A percentile compares a stretch with the other conserved stretches of the same genome.
These are phyloP conservation scores for Nadsonia starkeyi-henricii DNA, from an alignment of 1,139 yeast species.

Conservation along the genomic window DNA sequence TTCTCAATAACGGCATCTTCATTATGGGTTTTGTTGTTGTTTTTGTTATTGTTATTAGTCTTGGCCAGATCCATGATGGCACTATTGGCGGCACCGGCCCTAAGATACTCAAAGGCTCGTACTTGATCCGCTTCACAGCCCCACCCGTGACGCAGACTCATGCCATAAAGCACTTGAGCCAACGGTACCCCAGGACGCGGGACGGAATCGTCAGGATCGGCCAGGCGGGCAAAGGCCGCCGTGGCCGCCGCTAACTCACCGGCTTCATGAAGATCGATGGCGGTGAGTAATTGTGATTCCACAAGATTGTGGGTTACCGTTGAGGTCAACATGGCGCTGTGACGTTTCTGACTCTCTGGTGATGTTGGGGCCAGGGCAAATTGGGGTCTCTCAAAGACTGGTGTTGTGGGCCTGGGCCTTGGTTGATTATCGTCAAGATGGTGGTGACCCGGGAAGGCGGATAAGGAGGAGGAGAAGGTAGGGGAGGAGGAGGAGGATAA, in stretches of 20 bases:
- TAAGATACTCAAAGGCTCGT: constrained; percentile 17
- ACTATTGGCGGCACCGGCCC: constrained; percentile 18
- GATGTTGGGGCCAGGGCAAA: background rate
- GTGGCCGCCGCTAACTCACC: background rate
- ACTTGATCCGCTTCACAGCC: constrained; percentile 17
- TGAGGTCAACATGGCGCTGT: background rate
- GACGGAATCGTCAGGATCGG: background rate
- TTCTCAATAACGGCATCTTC: constrained; percentile 1
- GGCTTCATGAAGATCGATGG: background rate
- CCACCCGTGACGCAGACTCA: constrained; percentile 25
- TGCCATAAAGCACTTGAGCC: constrained; percentile 14
- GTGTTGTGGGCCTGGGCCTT: too few relatives aligned
- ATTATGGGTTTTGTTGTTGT: constrained; percentile 3
- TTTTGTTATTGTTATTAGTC: constrained; percentile 8
- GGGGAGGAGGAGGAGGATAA: too few relatives aligned
- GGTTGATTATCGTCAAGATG: too few relatives aligned
- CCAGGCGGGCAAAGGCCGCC: background rate
- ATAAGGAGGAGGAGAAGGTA: background rate
- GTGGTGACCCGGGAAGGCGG: background rate
- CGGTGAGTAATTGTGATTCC: background rate
- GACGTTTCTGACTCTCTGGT: background rate
- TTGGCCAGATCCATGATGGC: constrained; percentile 13
- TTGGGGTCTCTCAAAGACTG: too few relatives aligned
- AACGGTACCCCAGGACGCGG: background rate
- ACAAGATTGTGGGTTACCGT: background rate